Evolutionary conservation across 1,284 basidiomycete species (phyloP).

Genomic region (Mycena sp.): DNA sequence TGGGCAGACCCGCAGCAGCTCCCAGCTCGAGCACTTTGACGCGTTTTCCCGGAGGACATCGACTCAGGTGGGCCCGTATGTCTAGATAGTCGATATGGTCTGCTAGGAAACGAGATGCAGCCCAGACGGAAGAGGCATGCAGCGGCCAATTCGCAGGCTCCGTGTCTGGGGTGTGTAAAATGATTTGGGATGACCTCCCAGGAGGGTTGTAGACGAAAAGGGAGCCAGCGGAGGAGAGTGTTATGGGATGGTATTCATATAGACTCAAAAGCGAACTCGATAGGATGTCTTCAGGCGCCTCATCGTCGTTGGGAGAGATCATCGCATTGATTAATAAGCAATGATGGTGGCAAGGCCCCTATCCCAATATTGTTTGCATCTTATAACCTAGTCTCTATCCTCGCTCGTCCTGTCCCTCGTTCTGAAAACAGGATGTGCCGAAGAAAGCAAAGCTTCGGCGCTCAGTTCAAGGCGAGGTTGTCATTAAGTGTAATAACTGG

Average conservation of each 20-base stretch:
- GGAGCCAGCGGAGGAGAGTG: constrained; percentile 62
- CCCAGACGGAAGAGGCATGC: constrained; percentile 81
- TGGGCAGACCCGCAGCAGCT: constrained; percentile 76
- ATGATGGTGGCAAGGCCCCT: too few species aligned
- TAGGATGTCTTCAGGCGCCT: constrained; percentile 71
- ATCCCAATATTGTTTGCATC: too few species aligned
- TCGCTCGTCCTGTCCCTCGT: too few species aligned
- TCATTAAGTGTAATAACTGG: too few species aligned
- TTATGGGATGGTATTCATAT: constrained; percentile 69
- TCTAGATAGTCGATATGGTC: constrained; percentile 63
- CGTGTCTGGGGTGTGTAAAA: constrained; percentile 69
- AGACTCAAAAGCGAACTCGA: constrained; percentile 66
- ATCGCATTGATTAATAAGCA: too few species aligned
- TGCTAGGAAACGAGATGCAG: constrained; percentile 69
- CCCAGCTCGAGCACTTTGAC: constrained; percentile 71
- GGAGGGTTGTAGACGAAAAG: constrained; percentile 51
- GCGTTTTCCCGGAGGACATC: constrained; percentile 32
- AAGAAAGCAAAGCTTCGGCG: too few species aligned
- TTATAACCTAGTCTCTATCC: too few species aligned
- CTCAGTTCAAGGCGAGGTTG: too few species aligned
- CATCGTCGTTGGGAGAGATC: constrained; percentile 4
- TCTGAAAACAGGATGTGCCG: too few species aligned
- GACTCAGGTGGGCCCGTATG: constrained; percentile 42
- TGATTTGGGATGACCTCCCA: constrained; percentile 37
- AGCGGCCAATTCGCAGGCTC: constrained; percentile 73